These are phyloP conservation scores for Syzygium aromaticum DNA, from an alignment of 345 rosid species.

Conservation along the genomic window DNA sequence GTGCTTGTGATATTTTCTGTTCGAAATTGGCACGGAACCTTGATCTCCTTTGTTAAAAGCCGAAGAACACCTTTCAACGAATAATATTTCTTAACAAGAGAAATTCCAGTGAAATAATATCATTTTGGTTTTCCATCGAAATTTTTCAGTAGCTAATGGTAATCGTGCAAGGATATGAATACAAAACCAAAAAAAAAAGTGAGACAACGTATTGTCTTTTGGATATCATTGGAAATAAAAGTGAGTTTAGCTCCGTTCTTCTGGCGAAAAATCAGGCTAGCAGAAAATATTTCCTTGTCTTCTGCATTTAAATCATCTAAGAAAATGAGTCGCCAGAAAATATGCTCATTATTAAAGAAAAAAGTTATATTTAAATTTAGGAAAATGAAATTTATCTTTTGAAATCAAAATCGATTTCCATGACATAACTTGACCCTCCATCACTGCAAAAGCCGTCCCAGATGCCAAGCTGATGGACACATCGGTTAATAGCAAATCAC, in stretches of 20 bases:
- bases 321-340: background rate
- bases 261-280: background rate
- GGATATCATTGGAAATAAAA: background rate
- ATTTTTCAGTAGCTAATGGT: background rate
- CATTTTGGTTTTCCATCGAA: background rate
- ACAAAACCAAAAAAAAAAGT: background rate
- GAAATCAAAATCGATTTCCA: background rate
- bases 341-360: background rate
- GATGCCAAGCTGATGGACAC: background rate
- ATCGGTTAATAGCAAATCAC: background rate
- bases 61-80: no score
- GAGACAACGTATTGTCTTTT: background rate
- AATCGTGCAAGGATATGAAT: background rate
- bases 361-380: background rate
- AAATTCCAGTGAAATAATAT: no score
- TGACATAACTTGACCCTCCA: background rate
- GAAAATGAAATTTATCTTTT: background rate
- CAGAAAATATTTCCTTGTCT: background rate
- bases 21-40: no score
- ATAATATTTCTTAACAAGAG: no score
- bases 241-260: background rate
- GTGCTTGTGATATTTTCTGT: no score
- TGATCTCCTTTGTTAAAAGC: no score
- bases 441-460: background rate
- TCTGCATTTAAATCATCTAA: background rate